Evolutionary conservation across 2,329 filamentous ascomycete genomes (phyloP), one percentile per base, ranked within the genome.

Genomic region (Didymellaceae sp.): DNA sequence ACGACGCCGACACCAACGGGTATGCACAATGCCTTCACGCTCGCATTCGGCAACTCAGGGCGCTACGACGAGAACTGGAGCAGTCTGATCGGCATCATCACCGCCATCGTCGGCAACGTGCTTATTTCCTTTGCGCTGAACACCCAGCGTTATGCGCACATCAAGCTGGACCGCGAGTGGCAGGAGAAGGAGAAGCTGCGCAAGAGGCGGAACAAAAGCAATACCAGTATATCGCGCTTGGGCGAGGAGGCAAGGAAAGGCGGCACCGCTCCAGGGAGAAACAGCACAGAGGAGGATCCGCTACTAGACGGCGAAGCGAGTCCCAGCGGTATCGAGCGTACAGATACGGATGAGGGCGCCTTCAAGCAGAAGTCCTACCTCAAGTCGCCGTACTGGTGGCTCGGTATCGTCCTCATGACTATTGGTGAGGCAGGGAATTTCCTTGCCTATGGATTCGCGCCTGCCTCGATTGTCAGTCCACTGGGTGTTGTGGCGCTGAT

Each of bases 381-480:
- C 52, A 86, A 85, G 58, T 96, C 91, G 26, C 91, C 91, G 1
- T 97, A 94, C 69, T 99, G 94, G 94, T 99, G 94, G 94, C 77
- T 87, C 24, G 94, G 94, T 16, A 93, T 97, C 59, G 82, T 95
- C 13, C 80, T 99, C 52, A 99, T 99, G 84, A 91, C 87, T 0
- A 77, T 96, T 18, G 94, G 94, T 49, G 94, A 99, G 77, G 88
- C 89, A 68, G 94, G 94, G 42, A 99, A 99, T 72, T 99, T 99
- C 68, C 78, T 99, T 57, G 94, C 94, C 0, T 99, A 99, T 68
- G 94, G 94, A 18, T 99, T 99, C 71, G 94, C 94, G 22, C 94
- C 94, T 3, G 94, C 94, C 6, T 97, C 94, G 11, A 97, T 99
- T 64, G 94, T 99, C 32, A 97, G 92, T 25, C 94, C 94, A 0